These are phyloP conservation scores for Diacronema lutheri DNA, from an alignment of 78 protist species.

Conservation along the genomic window DNA sequence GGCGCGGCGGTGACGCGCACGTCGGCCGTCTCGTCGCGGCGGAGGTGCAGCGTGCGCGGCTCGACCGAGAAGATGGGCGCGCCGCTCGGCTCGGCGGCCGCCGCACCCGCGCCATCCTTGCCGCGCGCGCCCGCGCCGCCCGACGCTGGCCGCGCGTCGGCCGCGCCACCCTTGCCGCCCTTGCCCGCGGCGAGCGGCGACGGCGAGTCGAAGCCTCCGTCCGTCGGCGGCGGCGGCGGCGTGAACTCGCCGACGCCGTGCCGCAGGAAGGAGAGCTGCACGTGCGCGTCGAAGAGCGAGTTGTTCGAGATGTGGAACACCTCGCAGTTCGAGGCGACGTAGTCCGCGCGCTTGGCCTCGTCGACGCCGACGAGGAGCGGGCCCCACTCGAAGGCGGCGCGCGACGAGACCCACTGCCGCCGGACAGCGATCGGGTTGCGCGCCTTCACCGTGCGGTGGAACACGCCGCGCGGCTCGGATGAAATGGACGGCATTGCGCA, in stretches of 20 bases:
- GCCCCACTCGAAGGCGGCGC: slow-evolving; percentile 54
- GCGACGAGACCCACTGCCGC: slow-evolving; percentile 15
- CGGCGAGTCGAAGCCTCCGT: not conserved
- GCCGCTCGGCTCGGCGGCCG: not conserved
- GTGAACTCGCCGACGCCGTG: not conserved
- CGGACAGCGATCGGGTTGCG: not conserved
- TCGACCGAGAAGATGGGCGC: slow-evolving; percentile 10
- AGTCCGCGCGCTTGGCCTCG: not conserved
- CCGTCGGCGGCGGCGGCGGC: not conserved
- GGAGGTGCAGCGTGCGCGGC: slow-evolving; percentile 8
- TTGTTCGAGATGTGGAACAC: slow-evolving; percentile 48
- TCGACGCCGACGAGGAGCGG: slow-evolving; percentile 50
- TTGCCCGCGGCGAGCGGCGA: not conserved
- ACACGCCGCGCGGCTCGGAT: slow-evolving; percentile 36
- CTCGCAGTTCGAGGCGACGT: not conserved
- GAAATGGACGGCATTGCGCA: slow-evolving; percentile 48
- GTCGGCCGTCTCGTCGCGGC: slow-evolving; percentile 42
- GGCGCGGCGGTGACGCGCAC: slow-evolving; percentile 58
- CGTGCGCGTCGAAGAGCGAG: slow-evolving; percentile 34
- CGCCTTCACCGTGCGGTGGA: slow-evolving; percentile 19
- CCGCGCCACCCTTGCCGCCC: too few species aligned
- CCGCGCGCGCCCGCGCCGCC: not conserved
- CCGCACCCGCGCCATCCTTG: not conserved
- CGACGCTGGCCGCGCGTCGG: not conserved
- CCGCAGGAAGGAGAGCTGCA: slow-evolving; percentile 21